Conservation (phyloP, 352 stramenopile species). For the Phytophthora sojae region DNA sequence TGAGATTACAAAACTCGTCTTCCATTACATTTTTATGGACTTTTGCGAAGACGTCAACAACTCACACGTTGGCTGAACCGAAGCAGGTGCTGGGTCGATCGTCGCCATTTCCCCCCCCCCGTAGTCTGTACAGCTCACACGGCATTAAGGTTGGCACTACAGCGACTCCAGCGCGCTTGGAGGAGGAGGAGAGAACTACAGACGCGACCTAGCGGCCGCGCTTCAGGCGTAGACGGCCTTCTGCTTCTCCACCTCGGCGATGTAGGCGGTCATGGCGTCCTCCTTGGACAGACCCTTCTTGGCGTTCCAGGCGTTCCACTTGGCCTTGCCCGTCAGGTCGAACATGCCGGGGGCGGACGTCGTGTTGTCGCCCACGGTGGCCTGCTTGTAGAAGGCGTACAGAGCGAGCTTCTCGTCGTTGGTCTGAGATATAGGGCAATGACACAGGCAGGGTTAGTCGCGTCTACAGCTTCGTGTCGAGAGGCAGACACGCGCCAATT, state of each 20-base stretch:
- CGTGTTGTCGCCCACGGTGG: slow-evolving; percentile 88
- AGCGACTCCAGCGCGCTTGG: background rate
- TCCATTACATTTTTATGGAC: slow-evolving; percentile 32
- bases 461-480: background rate
- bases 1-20: slow-evolving; percentile 17
- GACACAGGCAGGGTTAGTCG: slow-evolving; percentile 6
- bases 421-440: slow-evolving; percentile 28
- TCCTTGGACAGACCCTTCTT: slow-evolving; percentile 88
- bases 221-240: slow-evolving; percentile 86
- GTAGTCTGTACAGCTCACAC: background rate
- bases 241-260: slow-evolving; percentile 85
- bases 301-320: slow-evolving; percentile 89
- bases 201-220: slow-evolving; percentile 20
- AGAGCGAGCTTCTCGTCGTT: slow-evolving; percentile 92
- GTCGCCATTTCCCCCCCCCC: slow-evolving; percentile 9
- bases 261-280: slow-evolving; percentile 90
- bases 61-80: slow-evolving; percentile 13
- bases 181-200: slow-evolving; percentile 21
- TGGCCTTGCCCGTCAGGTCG: slow-evolving; percentile 87
- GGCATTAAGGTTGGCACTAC: background rate
- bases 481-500: background rate
- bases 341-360: slow-evolving; percentile 87
- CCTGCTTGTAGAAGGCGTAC: slow-evolving; percentile 93
- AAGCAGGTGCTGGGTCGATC: slow-evolving; percentile 10
- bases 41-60: slow-evolving; percentile 28